Evolutionary conservation across 1,284 basidiomycete genomes (phyloP).

Genomic region (Acaromyces ingoldii): DNA sequence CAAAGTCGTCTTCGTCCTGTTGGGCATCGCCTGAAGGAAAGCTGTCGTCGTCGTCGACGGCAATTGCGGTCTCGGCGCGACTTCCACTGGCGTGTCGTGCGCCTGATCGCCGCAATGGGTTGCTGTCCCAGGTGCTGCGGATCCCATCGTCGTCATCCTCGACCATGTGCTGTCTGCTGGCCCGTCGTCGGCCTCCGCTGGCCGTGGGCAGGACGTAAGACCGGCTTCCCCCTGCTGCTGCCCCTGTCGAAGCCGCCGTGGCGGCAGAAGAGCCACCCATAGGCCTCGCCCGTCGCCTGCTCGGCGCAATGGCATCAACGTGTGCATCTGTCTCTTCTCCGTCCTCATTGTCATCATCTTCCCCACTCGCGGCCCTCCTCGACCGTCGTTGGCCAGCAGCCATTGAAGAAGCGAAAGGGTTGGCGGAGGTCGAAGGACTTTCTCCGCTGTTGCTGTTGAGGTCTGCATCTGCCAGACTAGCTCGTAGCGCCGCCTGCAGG

Average conservation of each 20-base stretch:
- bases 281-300: slow-evolving; percentile 2
- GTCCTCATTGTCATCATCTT: slow-evolving; percentile 16
- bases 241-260: background rate
- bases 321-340: slow-evolving; percentile 34
- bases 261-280: background rate
- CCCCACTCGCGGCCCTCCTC: slow-evolving; percentile 9
- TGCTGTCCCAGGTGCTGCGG: background rate
- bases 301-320: slow-evolving; percentile 39
- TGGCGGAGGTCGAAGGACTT: too few relatives aligned
- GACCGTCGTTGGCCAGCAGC: background rate
- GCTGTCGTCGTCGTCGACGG: slow-evolving; percentile 3
- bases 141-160: background rate
- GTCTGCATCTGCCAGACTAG: slow-evolving; percentile 24
- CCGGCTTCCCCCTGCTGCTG: background rate
- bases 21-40: background rate
- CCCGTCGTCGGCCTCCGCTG: background rate
- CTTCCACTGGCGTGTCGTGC: background rate
- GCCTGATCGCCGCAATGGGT: too few relatives aligned
- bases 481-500: slow-evolving; percentile 37
- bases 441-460: background rate
- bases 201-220: slow-evolving; percentile 4
- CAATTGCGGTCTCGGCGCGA: background rate
- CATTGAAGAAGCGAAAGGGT: background rate
- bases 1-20: slow-evolving; percentile 2
- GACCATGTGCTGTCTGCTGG: background rate